A percentile compares a stretch with the other conserved stretches of the same genome.
These are phyloP conservation scores for Carex scoparia DNA, from an alignment of 176 grass and related monocot species.

Conservation along the genomic window DNA sequence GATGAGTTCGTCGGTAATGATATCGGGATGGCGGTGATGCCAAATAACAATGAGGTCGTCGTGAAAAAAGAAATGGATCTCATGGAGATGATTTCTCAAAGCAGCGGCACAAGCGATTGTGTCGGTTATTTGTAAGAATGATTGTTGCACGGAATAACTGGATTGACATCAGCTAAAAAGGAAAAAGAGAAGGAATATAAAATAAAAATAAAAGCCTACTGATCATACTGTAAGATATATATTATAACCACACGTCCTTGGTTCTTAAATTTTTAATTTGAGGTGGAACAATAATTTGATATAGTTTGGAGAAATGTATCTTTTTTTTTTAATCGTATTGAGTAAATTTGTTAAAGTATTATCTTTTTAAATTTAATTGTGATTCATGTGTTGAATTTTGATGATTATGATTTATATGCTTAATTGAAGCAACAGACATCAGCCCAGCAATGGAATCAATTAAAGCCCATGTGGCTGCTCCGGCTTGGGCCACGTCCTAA, in stretches of 20 bases:
- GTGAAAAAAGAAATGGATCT: conserved; percentile 66
- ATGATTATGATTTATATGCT: background rate
- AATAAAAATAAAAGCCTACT: background rate
- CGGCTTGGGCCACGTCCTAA: background rate
- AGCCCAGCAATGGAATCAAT: background rate
- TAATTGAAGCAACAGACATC: background rate
- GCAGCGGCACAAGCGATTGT: conserved; percentile 6
- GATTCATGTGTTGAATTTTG: background rate
- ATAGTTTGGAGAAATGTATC: background rate
- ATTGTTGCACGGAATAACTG: background rate
- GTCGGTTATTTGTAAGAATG: background rate
- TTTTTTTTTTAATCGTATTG: background rate
- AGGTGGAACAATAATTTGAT: background rate
- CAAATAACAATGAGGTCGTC: background rate
- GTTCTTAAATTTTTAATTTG: conserved; percentile 9
- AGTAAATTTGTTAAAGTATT: background rate
- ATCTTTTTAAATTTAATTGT: background rate
- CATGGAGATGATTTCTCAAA: conserved; percentile 45
- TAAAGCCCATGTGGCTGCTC: background rate
- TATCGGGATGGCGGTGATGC: background rate
- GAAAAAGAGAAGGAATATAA: background rate
- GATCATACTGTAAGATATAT: no score
- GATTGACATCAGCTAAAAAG: background rate
- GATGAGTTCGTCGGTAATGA: conserved; percentile 1
- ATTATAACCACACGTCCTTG: background rate